Evolutionary conservation across 371 early-diverging fungal genomes (phyloP), one percentile per base, ranked within the genome.

Genomic region (Cokeromyces recurvatus): DNA sequence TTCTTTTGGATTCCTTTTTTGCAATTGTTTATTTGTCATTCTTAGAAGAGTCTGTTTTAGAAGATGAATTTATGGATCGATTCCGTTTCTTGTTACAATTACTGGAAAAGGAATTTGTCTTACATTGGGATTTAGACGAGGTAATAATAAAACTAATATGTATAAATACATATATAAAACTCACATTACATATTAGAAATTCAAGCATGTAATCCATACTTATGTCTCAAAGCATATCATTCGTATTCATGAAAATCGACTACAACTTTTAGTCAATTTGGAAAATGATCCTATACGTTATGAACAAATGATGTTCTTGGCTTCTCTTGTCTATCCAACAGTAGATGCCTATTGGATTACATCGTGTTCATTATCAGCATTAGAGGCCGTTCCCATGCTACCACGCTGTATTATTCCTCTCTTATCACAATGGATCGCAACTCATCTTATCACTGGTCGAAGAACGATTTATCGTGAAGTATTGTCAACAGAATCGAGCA

Each of bases 271-370:
- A 7, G 62, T 67, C 9, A 69, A 57, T 19, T 57, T 67, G 63
- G 70, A 69, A 35, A 59, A 48, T 11, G 60, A 68, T 38, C 52
- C 59, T 1, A 23, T 54, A 1, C 65, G 65, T 2, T 71, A 71
- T 44, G 71, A 75, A 38, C 74, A 64, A 17, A 42, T 71, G 14
- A 58, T 68, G 12, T 67, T 71, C 32, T 46, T 75, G 42, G 76
- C 71, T 0, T 71, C 71, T 0, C 36, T 75, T 19, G 47, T 75
- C 5, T 71, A 75, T 35, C 76, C 76, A 16, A 75, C 71, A 6
- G 51, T 75, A 12, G 76, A 75, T 43, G 58, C 67, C 9, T 71
- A 71, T 31, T 75, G 76, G 76, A 71, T 75, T 10, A 71, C 76
- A 3, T 71, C 76, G 4, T 75, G 76, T 27, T 75, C 76, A 0